These are phyloP conservation scores for Agroathelia rolfsii DNA, from an alignment of 1,284 basidiomycete species.

Conservation along the genomic window DNA sequence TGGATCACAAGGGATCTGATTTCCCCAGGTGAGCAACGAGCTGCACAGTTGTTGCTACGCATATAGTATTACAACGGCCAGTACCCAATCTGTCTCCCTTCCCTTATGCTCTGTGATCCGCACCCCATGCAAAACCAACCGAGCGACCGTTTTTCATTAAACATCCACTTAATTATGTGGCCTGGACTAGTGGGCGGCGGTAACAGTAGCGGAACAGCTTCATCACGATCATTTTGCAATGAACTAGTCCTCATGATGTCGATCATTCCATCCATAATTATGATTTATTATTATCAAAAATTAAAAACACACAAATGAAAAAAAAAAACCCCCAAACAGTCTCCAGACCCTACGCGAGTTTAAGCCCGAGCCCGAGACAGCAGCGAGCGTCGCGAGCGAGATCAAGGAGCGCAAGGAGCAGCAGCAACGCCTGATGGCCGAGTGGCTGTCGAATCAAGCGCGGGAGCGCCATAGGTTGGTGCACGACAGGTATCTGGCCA, in stretches of 20 bases:
- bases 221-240: conserved; percentile 22
- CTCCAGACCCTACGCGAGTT: too few relatives aligned
- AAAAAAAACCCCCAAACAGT: too few relatives aligned
- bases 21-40: conserved; percentile 12
- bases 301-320: conserved; percentile 4
- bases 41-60: too few relatives aligned
- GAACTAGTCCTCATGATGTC: conserved; percentile 17
- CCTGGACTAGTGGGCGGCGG: too few relatives aligned
- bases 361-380: conserved; percentile 16
- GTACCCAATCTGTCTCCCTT: too few relatives aligned
- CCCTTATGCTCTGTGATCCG: too few relatives aligned
- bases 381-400: conserved; percentile 20
- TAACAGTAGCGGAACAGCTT: conserved; percentile 15
- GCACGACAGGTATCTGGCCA: conserved; percentile 23
- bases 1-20: conserved; percentile 11
- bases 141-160: too few relatives aligned
- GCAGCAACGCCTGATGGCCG: conserved; percentile 32
- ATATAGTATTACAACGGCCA: too few relatives aligned
- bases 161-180: too few relatives aligned
- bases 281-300: background rate
- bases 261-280: conserved; percentile 18
- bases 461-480: conserved; percentile 31
- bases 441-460: conserved; percentile 31
- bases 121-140: too few relatives aligned
- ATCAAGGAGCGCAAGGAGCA: conserved; percentile 28